Evolutionary conservation across 2,329 filamentous ascomycete genomes (phyloP).

Genomic region (Graphiopsis chlorocephala): DNA sequence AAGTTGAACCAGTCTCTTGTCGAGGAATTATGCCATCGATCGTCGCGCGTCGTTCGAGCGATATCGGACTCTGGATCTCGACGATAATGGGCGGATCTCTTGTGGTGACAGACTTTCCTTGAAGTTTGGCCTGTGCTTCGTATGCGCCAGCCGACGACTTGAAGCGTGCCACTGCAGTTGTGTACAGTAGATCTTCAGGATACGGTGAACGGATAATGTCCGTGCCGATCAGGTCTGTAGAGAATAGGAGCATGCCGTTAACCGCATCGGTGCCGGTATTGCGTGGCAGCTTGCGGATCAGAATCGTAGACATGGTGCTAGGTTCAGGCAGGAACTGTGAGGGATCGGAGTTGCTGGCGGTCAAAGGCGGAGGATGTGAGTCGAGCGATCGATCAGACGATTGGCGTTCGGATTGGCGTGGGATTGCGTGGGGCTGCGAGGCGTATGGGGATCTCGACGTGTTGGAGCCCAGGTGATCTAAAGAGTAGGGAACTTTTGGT

Average conservation of each 20-base stretch:
- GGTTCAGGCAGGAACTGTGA: conserved; percentile 13
- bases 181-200: conserved; percentile 56
- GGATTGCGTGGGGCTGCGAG: not conserved
- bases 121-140: conserved; percentile 57
- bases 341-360: conserved; percentile 11
- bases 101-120: conserved; percentile 61
- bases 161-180: conserved; percentile 60
- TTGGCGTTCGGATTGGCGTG: not conserved
- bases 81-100: conserved; percentile 59
- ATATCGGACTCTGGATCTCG: conserved; percentile 49
- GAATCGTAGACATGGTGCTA: conserved; percentile 39
- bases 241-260: conserved; percentile 63
- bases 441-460: not conserved
- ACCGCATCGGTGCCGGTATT: conserved; percentile 59
- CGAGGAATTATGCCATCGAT: conserved; percentile 48
- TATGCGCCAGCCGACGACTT: conserved; percentile 55
- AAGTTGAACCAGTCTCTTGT: conserved; percentile 45
- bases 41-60: conserved; percentile 47
- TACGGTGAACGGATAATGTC: conserved; percentile 56
- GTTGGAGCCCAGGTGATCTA: not conserved
- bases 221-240: conserved; percentile 59
- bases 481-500: not conserved
- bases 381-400: conserved; percentile 10
- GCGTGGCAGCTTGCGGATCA: conserved; percentile 59
- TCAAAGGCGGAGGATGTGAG: conserved; percentile 7